Evolutionary conservation across 768 basidiomycete genomes (phyloP), one percentile per base, ranked within the genome.

Genomic region (Hygrocybe coccinea): DNA sequence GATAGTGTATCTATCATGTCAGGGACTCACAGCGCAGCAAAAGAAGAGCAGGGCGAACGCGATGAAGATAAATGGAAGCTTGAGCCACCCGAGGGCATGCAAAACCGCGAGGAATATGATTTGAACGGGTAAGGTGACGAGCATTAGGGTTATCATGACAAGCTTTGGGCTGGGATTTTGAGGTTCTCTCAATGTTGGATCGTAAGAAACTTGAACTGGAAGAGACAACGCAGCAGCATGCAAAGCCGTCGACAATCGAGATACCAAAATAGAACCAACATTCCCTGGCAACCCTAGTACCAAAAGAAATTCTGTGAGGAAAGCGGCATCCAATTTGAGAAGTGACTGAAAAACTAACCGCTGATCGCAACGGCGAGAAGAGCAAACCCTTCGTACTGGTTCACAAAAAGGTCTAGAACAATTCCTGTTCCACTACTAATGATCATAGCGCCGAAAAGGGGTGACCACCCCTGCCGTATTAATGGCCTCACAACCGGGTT

Each of bases 391-490:
- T 87, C 81, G 61, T 92, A 98, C 35, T 82, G 77, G 60, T 84
- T 86, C 5, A 95, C 94, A 60, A 95, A 97, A 46, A 81, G 79
- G 63, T 97, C 93, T 9, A 99, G 82, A 0, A 97, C 87, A 59
- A 97, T 86, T 0, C 97, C 97, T 0, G 95, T 89, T 0, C 83
- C 91, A 56, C 85, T 88, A 62, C 85, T 87, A 62, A 95, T 90
- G 43, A 82, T 68, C 91, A 95, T 93, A 5, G 92, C 91, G n/a
- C 83, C 83, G 54, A 97, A 86, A 1, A 98, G 77, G 0, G 97
- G 94, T 0, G 79, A 73, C 97, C 97, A 99, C 2, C 95, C 97
- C 50, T 89, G 81, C 41, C 76, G 79, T 9, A 97, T 77, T 2
- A 97, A 79, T 5, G 84, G 81, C 52, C 79, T 79, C 14, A 90